These are phyloP conservation scores for Lagerstroemia fauriei DNA, from an alignment of 441 rosid genomes.

Conservation along the genomic window DNA sequence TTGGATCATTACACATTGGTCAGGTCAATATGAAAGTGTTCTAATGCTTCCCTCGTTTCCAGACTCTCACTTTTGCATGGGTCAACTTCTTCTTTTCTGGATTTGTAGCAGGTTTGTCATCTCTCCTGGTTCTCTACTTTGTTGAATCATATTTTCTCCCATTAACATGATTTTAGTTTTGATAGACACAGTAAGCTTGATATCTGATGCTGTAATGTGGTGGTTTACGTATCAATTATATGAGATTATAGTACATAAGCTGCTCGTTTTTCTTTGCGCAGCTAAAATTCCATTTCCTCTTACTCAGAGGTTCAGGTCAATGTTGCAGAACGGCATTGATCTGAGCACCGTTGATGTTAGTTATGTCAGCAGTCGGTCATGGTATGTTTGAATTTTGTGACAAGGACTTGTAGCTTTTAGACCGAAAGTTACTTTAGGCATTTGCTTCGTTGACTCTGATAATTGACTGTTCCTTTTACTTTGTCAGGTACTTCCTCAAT, in stretches of 20 bases:
- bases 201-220: background rate
- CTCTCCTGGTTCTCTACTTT: background rate
- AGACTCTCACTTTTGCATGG: slow-evolving; percentile 97
- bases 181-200: background rate
- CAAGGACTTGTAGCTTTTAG: slow-evolving; percentile 5
- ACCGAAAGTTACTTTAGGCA: background rate
- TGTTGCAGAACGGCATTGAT: slow-evolving; percentile 98
- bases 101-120: slow-evolving; percentile 82
- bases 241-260: slow-evolving; percentile 24
- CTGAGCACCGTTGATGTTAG: slow-evolving; percentile 97
- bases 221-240: slow-evolving; percentile 10
- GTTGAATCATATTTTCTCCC: background rate
- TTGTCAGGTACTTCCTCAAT: slow-evolving; percentile 87
- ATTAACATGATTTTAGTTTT: background rate
- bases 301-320: slow-evolving; percentile 92
- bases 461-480: slow-evolving; percentile 29
- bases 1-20: background rate
- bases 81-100: slow-evolving; percentile 99
- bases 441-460: slow-evolving; percentile 24
- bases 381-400: slow-evolving; percentile 48
- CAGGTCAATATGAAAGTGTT: slow-evolving; percentile 18
- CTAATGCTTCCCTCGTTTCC: slow-evolving; percentile 32
- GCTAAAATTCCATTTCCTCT: slow-evolving; percentile 97
- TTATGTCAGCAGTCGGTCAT: slow-evolving; percentile 95
- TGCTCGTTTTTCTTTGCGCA: slow-evolving; percentile 35